phyloP scores from a whole-genome alignment of 108 stramenopile species.

The Hondaea fermentalgiana region DNA sequence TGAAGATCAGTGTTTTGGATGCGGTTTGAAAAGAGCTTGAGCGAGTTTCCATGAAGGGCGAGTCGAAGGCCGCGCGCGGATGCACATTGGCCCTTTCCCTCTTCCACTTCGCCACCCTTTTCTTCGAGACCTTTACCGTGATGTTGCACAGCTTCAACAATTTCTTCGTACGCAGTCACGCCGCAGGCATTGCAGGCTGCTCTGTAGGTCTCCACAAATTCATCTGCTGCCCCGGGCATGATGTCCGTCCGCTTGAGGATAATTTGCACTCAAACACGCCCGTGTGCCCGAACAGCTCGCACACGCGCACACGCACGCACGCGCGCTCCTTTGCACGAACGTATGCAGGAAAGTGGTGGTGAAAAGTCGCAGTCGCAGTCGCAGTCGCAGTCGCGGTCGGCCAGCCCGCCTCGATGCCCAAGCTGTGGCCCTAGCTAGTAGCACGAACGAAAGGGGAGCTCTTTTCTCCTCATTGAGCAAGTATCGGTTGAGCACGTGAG shows the following conservation, averaged over 20 bases:
- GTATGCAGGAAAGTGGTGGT: too few relatives aligned
- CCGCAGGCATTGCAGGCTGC: neutral
- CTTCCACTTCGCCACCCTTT: neutral
- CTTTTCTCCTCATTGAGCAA: neutral
- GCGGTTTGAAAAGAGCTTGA: neutral
- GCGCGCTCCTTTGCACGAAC: too few relatives aligned
- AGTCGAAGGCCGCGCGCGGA: neutral
- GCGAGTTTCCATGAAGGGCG: neutral
- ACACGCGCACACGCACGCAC: too few relatives aligned
- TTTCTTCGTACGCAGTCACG: neutral
- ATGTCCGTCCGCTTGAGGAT: too few relatives aligned
- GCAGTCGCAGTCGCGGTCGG: too few relatives aligned
- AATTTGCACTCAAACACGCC: too few relatives aligned
- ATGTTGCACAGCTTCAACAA: neutral
- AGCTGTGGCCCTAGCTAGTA: too few relatives aligned
- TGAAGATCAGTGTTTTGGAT: neutral
- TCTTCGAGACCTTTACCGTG: too few relatives aligned
- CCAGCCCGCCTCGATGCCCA: too few relatives aligned
- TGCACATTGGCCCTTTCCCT: neutral
- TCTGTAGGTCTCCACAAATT: neutral
- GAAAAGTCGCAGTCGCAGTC: too few relatives aligned
- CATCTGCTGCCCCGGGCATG: neutral
- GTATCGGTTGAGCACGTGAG: neutral
- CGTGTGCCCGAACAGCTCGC: too few relatives aligned
- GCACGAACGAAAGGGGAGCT: neutral